Percentiles rank a stretch among this genome's conserved stretches.
Conservation (phyloP, 257 asterid species). For the Solanum chiquidenum region DNA sequence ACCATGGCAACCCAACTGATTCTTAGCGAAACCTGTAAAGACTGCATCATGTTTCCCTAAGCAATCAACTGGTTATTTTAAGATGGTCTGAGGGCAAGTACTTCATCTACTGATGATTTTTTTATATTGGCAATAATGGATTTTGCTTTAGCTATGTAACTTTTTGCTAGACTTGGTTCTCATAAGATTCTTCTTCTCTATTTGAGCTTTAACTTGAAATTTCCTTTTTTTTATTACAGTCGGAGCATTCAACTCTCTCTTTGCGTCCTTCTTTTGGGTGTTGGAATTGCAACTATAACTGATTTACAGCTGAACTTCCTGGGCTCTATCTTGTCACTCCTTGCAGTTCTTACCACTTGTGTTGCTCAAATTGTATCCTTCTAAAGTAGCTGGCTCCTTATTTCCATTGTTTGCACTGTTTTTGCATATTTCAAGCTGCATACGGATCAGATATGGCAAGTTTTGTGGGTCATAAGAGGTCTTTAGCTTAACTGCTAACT, state of each 20-base stretch:
- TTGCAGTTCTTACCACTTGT: slow-evolving; percentile 80
- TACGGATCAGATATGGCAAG: neutral
- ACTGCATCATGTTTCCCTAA: neutral
- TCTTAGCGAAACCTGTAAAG: neutral
- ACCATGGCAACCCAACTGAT: neutral
- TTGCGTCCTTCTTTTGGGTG: slow-evolving; percentile 65
- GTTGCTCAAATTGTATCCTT: slow-evolving; percentile 95
- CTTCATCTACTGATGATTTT: neutral
- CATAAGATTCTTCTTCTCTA: neutral
- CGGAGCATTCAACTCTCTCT: slow-evolving; percentile 60
- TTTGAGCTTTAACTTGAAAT: neutral
- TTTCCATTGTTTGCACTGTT: neutral
- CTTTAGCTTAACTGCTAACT: neutral
- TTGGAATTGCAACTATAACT: slow-evolving; percentile 84
- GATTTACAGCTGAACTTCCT: slow-evolving; percentile 84
- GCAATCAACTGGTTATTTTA: neutral
- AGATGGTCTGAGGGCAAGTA: neutral
- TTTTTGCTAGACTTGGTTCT: neutral
- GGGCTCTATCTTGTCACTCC: slow-evolving; percentile 71
- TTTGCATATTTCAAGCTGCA: neutral
- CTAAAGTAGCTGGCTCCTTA: neutral
- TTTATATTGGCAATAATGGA: neutral
- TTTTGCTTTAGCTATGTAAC: neutral
- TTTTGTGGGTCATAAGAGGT: neutral
- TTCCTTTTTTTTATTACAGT: slow-evolving; percentile 38